phyloP scores from a whole-genome alignment of 2,329 filamentous ascomycete genomes.

The Colletotrichum orbiculare region DNA sequence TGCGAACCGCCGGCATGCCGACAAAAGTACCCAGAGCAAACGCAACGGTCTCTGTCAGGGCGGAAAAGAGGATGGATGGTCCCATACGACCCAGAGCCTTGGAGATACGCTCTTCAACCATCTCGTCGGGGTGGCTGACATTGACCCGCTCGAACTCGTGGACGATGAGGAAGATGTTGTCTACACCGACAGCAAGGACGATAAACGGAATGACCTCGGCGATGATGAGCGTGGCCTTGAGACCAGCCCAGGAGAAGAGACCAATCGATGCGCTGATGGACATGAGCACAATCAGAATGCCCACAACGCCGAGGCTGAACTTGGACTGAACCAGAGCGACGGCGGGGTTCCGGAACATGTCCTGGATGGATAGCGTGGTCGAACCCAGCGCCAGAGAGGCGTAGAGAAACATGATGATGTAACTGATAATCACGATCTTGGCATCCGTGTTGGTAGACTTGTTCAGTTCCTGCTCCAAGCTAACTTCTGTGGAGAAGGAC shows the following conservation, averaged over 20 bases:
- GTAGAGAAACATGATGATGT: conserved; percentile 98
- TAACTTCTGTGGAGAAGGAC: conserved; percentile 96
- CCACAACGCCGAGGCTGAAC: conserved; percentile 92
- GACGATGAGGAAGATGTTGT: conserved; percentile 99
- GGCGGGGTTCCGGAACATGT: conserved; percentile 83
- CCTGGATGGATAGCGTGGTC: conserved; percentile 80
- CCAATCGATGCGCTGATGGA: conserved; percentile 96
- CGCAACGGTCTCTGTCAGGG: conserved; percentile 92
- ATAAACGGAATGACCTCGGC: conserved; percentile 98
- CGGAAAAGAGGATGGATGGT: conserved; percentile 94
- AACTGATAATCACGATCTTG: conserved; percentile 95
- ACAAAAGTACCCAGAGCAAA: conserved; percentile 94
- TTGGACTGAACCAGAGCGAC: conserved; percentile 94
- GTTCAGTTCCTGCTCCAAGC: conserved; percentile 93
- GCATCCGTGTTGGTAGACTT: conserved; percentile 99
- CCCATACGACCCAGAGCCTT: conserved; percentile 95
- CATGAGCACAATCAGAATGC: conserved; percentile 96
- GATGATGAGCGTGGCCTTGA: conserved; percentile 97
- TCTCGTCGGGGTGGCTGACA: conserved; percentile 86
- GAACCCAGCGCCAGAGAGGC: conserved; percentile 93
- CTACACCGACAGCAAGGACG: conserved; percentile 94
- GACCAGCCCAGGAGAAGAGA: conserved; percentile 88
- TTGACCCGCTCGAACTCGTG: conserved; percentile 98
- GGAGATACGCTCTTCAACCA: conserved; percentile 86
- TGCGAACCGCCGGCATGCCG: conserved; percentile 96